Percentiles rank a stretch among this genome's conserved stretches.
Conservation (phyloP, 2,329 filamentous ascomycete species). For the Thyridium curvatum region DNA sequence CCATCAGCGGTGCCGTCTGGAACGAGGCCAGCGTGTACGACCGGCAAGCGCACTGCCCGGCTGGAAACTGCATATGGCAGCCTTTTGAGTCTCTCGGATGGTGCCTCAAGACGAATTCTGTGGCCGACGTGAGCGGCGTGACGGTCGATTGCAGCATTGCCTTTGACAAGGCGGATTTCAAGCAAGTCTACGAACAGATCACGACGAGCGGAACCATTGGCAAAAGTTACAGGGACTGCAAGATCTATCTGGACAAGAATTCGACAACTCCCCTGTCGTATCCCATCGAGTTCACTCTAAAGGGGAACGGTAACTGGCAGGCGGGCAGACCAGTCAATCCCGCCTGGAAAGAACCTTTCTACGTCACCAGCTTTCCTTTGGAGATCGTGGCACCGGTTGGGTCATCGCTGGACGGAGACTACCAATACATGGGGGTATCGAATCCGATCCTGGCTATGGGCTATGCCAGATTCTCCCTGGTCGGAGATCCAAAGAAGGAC, state of each 20-base stretch:
- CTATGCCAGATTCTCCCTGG: not conserved
- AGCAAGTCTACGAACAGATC: not conserved
- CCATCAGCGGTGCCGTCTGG: not conserved
- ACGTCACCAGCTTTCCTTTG: not conserved
- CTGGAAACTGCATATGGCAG: constrained; percentile 3
- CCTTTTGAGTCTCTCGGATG: constrained; percentile 1
- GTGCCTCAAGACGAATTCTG: not conserved
- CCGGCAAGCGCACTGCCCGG: not conserved
- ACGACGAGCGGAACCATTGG: not conserved
- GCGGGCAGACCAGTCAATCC: not conserved
- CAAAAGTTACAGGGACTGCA: not conserved
- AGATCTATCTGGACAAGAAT: not conserved
- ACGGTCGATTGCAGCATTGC: not conserved
- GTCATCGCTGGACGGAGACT: not conserved
- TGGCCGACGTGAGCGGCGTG: not conserved
- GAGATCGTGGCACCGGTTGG: not conserved
- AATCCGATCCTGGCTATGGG: not conserved
- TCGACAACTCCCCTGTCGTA: not conserved
- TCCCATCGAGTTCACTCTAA: not conserved
- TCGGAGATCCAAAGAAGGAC: not conserved
- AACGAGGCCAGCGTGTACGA: not conserved
- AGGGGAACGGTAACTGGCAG: not conserved
- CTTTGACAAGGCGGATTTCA: constrained; percentile 1
- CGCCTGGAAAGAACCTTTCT: not conserved
- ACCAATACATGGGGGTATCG: not conserved